Conservation (phyloP, 2,329 filamentous ascomycete species). For the Pseudogymnoascus sp. region DNA sequence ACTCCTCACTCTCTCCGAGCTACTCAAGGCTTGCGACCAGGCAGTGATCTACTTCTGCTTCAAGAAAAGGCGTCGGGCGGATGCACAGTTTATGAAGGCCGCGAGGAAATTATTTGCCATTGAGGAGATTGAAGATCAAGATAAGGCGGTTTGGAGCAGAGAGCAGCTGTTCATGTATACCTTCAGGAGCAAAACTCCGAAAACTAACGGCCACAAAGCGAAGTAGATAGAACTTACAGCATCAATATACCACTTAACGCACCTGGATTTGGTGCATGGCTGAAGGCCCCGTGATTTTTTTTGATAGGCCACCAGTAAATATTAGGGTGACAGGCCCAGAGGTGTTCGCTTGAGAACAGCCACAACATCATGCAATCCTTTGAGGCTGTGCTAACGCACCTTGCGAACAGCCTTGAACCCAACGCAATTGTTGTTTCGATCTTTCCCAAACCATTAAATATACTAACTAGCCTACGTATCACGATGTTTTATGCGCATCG, state of each 20-base stretch:
- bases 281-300: neutral
- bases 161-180: conserved; percentile 55
- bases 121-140: conserved; percentile 54
- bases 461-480: neutral
- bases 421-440: neutral
- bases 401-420: neutral
- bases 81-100: conserved; percentile 66
- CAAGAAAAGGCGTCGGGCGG: conserved; percentile 80
- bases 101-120: conserved; percentile 60
- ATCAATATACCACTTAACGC: neutral
- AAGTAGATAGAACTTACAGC: neutral
- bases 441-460: neutral
- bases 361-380: no score
- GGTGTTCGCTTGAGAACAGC: neutral
- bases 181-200: conserved; percentile 32
- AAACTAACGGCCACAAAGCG: neutral
- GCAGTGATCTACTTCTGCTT: conserved; percentile 76
- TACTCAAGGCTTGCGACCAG: conserved; percentile 64
- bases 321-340: neutral
- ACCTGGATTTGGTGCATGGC: neutral
- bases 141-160: conserved; percentile 48
- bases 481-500: neutral
- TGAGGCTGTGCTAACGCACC: neutral
- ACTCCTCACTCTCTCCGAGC: conserved; percentile 65
- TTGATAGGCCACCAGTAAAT: conserved; percentile 12